Conservation (phyloP, 225 moss, liverwort and hornwort species). For the Antitrichia curtipendula region DNA sequence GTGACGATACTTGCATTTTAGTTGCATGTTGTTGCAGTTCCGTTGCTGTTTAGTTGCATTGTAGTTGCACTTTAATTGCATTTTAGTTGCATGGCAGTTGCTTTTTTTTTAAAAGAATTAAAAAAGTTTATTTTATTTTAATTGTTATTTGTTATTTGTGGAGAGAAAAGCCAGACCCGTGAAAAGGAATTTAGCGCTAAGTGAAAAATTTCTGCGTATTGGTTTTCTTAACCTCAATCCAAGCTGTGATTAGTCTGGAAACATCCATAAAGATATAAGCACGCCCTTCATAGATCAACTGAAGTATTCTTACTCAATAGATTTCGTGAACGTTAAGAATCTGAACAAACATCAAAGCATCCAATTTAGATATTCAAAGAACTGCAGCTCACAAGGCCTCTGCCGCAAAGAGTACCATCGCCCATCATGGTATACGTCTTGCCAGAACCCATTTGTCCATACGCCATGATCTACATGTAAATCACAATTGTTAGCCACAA, state of each 20-base stretch:
- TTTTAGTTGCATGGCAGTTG: no score
- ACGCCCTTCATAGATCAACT: not conserved
- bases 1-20: no score
- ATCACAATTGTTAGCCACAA: not conserved
- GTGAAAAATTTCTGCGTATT: not conserved
- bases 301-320: not conserved
- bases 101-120: no score
- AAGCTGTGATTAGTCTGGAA: not conserved
- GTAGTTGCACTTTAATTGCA: no score
- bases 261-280: not conserved
- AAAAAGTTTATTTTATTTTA: no score
- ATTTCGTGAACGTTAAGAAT: not conserved
- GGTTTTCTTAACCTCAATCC: not conserved
- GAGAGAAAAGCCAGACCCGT: no score
- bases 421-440: conserved; percentile 81
- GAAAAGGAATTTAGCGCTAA: not conserved
- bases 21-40: no score
- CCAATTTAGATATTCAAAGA: not conserved
- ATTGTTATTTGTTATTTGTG: no score
- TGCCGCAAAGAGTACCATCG: conserved; percentile 48
- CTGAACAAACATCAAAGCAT: not conserved
- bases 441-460: conserved; percentile 71
- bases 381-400: conserved; percentile 50
- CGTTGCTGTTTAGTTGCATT: no score
- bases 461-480: conserved; percentile 48